phyloP scores from a whole-genome alignment of 1,284 basidiomycete genomes.

The Boletus mariae region DNA sequence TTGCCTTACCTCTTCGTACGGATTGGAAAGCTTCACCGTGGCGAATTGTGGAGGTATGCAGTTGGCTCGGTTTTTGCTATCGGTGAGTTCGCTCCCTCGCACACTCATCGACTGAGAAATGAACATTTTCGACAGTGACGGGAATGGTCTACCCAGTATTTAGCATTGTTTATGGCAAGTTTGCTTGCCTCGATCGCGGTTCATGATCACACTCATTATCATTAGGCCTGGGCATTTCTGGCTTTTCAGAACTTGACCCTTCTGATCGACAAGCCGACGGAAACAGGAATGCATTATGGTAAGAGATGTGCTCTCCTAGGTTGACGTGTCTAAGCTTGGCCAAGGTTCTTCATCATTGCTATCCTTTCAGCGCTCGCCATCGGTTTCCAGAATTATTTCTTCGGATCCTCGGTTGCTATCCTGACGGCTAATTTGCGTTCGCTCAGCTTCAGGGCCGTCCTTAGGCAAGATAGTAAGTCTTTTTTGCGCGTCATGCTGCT shows the following conservation, averaged over 20 bases:
- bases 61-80: constrained; percentile 52
- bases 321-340: constrained; percentile 5
- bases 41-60: constrained; percentile 53
- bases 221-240: constrained; percentile 56
- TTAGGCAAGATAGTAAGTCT: constrained; percentile 76
- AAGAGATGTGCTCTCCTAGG: background rate
- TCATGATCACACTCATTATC: constrained; percentile 1
- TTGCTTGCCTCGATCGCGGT: background rate
- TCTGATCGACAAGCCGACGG: constrained; percentile 49
- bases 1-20: constrained; percentile 68
- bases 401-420: constrained; percentile 62
- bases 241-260: constrained; percentile 51
- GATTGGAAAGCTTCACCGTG: constrained; percentile 64
- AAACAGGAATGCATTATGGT: constrained; percentile 71
- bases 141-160: constrained; percentile 88
- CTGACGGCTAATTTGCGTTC: constrained; percentile 68
- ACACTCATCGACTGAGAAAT: constrained; percentile 13
- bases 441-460: constrained; percentile 69
- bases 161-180: constrained; percentile 72
- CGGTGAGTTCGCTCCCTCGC: constrained; percentile 36
- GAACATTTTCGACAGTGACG: constrained; percentile 35
- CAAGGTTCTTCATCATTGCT: constrained; percentile 80
- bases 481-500: background rate
- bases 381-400: constrained; percentile 66
- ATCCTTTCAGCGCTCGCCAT: constrained; percentile 63